These are phyloP conservation scores for Vicia faba DNA, from an alignment of 306 rosid genomes.

Conservation along the genomic window DNA sequence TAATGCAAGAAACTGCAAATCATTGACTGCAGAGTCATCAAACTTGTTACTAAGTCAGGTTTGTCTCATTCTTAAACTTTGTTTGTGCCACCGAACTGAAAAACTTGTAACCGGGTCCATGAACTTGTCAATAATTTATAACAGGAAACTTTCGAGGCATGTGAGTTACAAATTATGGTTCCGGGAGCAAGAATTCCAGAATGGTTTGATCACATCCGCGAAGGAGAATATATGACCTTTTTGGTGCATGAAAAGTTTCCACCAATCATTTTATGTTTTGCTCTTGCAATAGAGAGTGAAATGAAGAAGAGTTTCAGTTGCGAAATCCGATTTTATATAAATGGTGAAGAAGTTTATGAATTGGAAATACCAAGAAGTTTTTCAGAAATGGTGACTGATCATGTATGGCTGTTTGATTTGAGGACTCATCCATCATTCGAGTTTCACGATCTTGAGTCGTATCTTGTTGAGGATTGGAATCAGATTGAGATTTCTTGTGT, in stretches of 20 bases:
- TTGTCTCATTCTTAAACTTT: not conserved
- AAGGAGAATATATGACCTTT: conserved; percentile 19
- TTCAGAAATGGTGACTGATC: conserved; percentile 3
- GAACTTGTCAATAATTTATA: not conserved
- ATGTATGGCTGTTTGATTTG: conserved; percentile 22
- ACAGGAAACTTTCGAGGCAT: conserved; percentile 14
- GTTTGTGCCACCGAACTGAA: no score
- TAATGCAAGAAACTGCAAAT: conserved; percentile 42
- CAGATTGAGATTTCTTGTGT: conserved; percentile 23
- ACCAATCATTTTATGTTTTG: conserved; percentile 15
- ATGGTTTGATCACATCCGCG: conserved; percentile 3
- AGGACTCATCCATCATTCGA: not conserved
- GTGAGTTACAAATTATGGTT: conserved; percentile 13
- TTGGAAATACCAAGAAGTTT: conserved; percentile 2
- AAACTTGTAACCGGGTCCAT: not conserved
- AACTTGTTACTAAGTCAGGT: conserved; percentile 23
- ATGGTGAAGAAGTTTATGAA: conserved; percentile 18
- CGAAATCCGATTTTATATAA: conserved; percentile 17
- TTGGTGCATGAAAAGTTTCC: conserved; percentile 1
- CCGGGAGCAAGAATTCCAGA: conserved; percentile 13
- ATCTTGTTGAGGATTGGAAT: conserved; percentile 13
- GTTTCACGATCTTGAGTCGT: not conserved
- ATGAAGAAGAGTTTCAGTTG: conserved; percentile 24
- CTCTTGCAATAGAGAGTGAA: not conserved
- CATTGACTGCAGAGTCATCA: conserved; percentile 33